Evolutionary conservation across 495 filamentous ascomycete species (phyloP), one percentile per base, ranked within the genome.

Genomic region (Aspergillus sclerotioniger): DNA sequence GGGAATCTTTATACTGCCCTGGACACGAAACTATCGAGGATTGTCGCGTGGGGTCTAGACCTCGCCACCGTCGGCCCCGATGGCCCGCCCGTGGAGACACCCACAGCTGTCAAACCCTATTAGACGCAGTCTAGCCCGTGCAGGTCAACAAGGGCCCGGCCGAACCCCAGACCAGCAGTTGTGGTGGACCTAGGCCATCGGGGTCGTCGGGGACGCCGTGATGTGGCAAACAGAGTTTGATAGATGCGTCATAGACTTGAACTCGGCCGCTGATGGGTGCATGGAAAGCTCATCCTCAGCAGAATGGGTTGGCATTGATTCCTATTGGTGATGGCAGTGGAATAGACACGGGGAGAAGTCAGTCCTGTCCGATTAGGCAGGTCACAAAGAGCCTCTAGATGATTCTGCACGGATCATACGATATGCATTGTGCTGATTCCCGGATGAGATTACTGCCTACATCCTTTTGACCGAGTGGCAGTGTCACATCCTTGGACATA

Each of bases 221-320:
- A 1, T 8, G 47, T 50, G 47, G 47, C 47, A 25, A 50, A 13
- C 25, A 50, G 31, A 25, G 47, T 32, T 49, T 32, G 47, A 16
- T 31, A 7, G 28, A n/a, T 50, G 47, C 47, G 47, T 50, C 47
- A 50, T 50, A 29, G 47, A 50, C 47, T 50, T 50, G 47, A 21
- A 20, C 5, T 21, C 46, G 13, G 17, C 16, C 8, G 16, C 37
- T 41, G n/a, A 13, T 16, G 37, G n/a, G n/a, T 41, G n/a, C n/a
- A n/a, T n/a, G n/a, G n/a, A n/a, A n/a, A n/a, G n/a, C n/a, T n/a
- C n/a, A n/a, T n/a, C n/a, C n/a, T n/a, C n/a, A n/a, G n/a, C n/a
- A n/a, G n/a, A n/a, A n/a, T n/a, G n/a, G n/a, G n/a, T n/a, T n/a
- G n/a, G n/a, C n/a, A n/a, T n/a, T n/a, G n/a, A n/a, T n/a, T n/a